Base-by-base conservation (phyloP, 352 stramenopile genomes). In the Globisporangium parvum region DNA sequence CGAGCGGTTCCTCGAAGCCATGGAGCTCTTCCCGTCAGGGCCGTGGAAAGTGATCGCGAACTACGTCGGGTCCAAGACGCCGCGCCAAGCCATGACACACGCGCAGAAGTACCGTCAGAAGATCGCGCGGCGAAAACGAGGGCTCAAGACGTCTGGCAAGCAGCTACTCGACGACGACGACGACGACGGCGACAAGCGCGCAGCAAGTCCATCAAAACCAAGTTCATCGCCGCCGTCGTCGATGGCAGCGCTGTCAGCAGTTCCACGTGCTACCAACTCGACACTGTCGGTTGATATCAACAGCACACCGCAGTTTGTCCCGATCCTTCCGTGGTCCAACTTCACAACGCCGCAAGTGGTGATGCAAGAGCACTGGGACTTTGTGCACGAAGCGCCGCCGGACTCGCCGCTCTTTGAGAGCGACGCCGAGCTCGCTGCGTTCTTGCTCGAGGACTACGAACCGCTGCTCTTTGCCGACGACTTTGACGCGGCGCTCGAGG, bases 81-180 rank as follows among this genome's bases (percentile, higher is more conserved):
- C 56, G 20, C 62, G 62, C 12, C 62, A 69, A 33, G 67, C 62
- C 17, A 63, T 69, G 62, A 69, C 61, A 6, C 62, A 71, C 41
- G 63, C 57, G 6, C 63, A 70, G 41, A 71, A 70, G 44, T 71
- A 71, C 39, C 62, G 63, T 12, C 51, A 68, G 31, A 70, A 70
- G 51, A 67, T 70, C 31, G 53, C 53, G 17, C 47, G 63, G 0
- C 54, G 60, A 11, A 51, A 59, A 24, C 60, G 60, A 53, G 60
- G 60, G 6, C 51, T 67, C 18, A 61, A 66, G 48, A 63, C 55
- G 17, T 53, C 37, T 10, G 23, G n/a, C 24, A 59, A 64, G 20
- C 58, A 58, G 37, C 20, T 10, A 10, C 6, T 37, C 31, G 45
- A 60, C 11, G 8, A 51, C 46, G 4, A 12, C 31, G 1, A 24